phyloP scores from a whole-genome alignment of 495 filamentous ascomycete species.

The Evernia prunastri region DNA sequence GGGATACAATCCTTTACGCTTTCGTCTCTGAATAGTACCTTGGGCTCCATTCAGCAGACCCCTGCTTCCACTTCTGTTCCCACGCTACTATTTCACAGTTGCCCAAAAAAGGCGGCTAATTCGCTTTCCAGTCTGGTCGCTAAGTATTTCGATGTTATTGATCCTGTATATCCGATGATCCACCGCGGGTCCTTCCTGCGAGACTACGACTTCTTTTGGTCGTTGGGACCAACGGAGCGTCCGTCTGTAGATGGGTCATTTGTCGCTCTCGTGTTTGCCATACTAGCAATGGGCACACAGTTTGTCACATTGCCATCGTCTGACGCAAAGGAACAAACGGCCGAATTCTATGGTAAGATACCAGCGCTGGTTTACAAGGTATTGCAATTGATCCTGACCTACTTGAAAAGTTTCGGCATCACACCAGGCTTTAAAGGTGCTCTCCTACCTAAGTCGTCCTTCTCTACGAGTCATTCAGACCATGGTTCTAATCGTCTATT shows the following conservation, averaged over 20 bases:
- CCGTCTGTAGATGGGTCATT: conserved; percentile 50
- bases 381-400: not conserved
- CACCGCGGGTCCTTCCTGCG: conserved; percentile 58
- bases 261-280: conserved; percentile 58
- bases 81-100: not conserved
- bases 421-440: conserved; percentile 61
- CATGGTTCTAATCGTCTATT: conserved; percentile 69
- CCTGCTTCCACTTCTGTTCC: not conserved
- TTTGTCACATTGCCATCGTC: conserved; percentile 54
- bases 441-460: conserved; percentile 60
- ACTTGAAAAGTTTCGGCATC: conserved; percentile 50
- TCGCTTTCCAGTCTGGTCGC: conserved; percentile 40
- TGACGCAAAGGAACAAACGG: conserved; percentile 55
- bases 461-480: conserved; percentile 62
- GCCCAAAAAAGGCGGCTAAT: not conserved
- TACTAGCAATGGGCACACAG: conserved; percentile 67
- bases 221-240: conserved; percentile 43
- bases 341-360: conserved; percentile 56
- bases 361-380: not conserved
- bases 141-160: conserved; percentile 67
- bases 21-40: not conserved
- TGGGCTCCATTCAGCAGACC: not conserved
- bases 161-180: conserved; percentile 68
- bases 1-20: not conserved
- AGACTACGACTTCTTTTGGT: conserved; percentile 69